Evolutionary conservation across 352 stramenopile genomes (phyloP).

Genomic region (Phytophthora tubulina): DNA sequence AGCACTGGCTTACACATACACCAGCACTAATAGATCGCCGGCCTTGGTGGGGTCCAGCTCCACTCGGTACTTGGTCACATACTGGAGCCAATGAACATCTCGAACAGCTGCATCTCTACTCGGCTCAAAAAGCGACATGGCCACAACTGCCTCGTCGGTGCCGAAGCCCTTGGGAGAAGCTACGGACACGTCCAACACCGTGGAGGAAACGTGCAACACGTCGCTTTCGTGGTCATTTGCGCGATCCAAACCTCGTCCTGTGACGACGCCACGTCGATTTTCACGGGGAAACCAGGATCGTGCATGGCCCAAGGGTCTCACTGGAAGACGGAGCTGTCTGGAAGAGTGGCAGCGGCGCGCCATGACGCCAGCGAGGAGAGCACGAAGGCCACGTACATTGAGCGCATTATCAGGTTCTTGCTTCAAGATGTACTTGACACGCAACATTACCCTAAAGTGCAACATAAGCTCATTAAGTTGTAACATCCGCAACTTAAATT

Average conservation of each 20-base stretch:
- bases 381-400: neutral
- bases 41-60: slow-evolving; percentile 32
- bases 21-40: slow-evolving; percentile 15
- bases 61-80: slow-evolving; percentile 42
- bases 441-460: neutral
- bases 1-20: slow-evolving; percentile 12
- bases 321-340: slow-evolving; percentile 4
- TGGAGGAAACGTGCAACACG: slow-evolving; percentile 41
- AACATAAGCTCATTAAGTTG: slow-evolving; percentile 7
- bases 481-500: neutral
- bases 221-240: slow-evolving; percentile 10
- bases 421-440: neutral
- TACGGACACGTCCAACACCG: slow-evolving; percentile 47
- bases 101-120: slow-evolving; percentile 14
- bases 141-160: slow-evolving; percentile 34
- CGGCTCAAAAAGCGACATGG: slow-evolving; percentile 44
- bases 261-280: slow-evolving; percentile 42
- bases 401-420: neutral
- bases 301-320: slow-evolving; percentile 41
- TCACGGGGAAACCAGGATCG: slow-evolving; percentile 46
- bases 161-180: slow-evolving; percentile 24
- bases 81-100: slow-evolving; percentile 42
- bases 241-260: slow-evolving; percentile 38
- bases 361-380: slow-evolving; percentile 3
- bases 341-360: neutral